Conservation (phyloP, 2,329 filamentous ascomycete genomes). For the Penicillium brevicompactum region DNA sequence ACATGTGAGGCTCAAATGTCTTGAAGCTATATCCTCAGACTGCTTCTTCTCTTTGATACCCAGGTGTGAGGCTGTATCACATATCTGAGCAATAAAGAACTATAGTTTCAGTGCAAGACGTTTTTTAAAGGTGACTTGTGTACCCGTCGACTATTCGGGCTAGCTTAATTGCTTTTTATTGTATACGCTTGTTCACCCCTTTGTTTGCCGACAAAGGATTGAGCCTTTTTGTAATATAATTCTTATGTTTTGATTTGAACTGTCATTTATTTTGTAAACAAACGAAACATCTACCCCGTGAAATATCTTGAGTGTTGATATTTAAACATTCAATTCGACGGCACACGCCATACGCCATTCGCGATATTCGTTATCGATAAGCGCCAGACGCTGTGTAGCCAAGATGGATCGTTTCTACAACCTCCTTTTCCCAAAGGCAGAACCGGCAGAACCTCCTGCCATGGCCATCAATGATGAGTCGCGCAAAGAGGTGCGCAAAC, state of each 20-base stretch:
- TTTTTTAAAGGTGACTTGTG: too few species aligned
- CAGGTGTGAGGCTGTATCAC: too few species aligned
- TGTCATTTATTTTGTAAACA: too few species aligned
- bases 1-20: not conserved
- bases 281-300: not conserved
- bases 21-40: not conserved
- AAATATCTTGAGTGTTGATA: not conserved
- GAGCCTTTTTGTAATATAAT: too few species aligned
- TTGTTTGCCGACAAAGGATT: too few species aligned
- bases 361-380: slow-evolving; percentile 24
- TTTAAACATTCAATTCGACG: slow-evolving; percentile 7
- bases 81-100: too few species aligned
- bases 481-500: slow-evolving; percentile 54
- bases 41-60: too few species aligned
- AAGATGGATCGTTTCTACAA: not conserved
- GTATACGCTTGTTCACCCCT: too few species aligned
- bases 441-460: not conserved
- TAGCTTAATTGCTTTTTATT: too few species aligned
- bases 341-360: not conserved
- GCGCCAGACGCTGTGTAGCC: slow-evolving; percentile 5
- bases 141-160: too few species aligned
- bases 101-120: too few species aligned
- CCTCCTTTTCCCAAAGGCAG: not conserved
- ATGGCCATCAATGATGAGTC: slow-evolving; percentile 22
- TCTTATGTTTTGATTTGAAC: too few species aligned